Conservation (phyloP, 371 early-diverging fungal species). For the Syncephalis plumigaleata region DNA sequence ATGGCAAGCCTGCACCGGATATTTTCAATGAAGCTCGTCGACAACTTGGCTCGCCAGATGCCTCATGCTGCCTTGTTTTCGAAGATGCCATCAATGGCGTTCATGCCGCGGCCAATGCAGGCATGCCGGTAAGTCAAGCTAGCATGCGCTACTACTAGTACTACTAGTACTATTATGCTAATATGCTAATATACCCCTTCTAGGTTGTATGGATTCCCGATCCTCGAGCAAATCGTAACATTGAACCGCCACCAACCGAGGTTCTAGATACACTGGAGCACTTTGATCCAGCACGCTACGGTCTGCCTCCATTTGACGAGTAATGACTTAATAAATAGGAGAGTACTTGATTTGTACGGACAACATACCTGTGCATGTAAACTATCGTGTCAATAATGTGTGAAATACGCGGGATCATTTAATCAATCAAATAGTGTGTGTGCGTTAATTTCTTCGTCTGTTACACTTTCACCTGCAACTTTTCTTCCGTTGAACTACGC, state of each 20-base stretch:
- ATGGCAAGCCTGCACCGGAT: conserved; percentile 85
- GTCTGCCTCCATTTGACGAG: conserved; percentile 16
- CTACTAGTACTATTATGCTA: neutral
- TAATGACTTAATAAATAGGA: too few relatives aligned
- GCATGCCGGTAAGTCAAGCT: conserved; percentile 52
- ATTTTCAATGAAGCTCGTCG: conserved; percentile 58
- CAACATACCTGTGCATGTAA: too few relatives aligned
- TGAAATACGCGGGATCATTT: too few relatives aligned
- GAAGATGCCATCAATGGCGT: conserved; percentile 82
- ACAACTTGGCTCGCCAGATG: conserved; percentile 23
- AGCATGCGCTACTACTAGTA: neutral
- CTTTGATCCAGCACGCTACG: conserved; percentile 38
- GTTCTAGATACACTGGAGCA: conserved; percentile 38
- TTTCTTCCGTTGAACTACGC: too few relatives aligned
- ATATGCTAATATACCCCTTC: neutral
- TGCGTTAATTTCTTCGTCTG: too few relatives aligned
- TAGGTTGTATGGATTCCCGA: conserved; percentile 71
- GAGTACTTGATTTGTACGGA: too few relatives aligned
- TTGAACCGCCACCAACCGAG: conserved; percentile 22
- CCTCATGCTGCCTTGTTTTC: conserved; percentile 69
- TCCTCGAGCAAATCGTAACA: conserved; percentile 17
- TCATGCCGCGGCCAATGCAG: conserved; percentile 61
- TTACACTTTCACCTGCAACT: too few relatives aligned
- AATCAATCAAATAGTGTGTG: too few relatives aligned
- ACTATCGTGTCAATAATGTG: too few relatives aligned